Evolutionary conservation across 192 early-diverging fungal species (phyloP), one percentile per base, ranked within the genome.

Genomic region (Kappamyces sp.): DNA sequence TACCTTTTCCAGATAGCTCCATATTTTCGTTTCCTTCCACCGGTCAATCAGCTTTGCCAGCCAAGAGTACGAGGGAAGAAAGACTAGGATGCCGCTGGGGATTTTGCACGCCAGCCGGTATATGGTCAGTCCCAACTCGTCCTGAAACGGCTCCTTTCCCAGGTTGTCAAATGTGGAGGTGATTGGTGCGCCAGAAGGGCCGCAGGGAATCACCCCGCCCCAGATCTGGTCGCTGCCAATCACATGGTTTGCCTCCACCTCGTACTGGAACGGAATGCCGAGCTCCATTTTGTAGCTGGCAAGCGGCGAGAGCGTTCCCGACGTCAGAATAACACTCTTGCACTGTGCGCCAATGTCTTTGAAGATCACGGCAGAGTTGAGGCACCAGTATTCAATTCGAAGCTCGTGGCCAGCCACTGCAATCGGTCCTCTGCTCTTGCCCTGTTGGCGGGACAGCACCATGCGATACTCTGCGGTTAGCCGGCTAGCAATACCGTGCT

Each of bases 291-390:
- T 15, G 38, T 58, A 64, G 10, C 62, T 55, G n/a, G 7, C 40
- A 13, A 64, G 3, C 9, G 66, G 66, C 7, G 40, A 35, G 1
- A 68, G 40, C n/a, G 66, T 68, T 0, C 66, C 66, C 38, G 49
- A 55, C 31, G 49, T 47, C 4, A 68, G 53, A 31, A 68, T 53
- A 23, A 68, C 57, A 5, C 40, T 38, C 46, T 44, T 15, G 4
- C 51, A 47, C 34, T 50, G 31, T 12, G 5, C 3, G 15, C 51
- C 49, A 2, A 68, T 10, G 15, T 64, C 44, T 6, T 40, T 12
- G 52, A 68, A 68, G 15, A 51, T 48, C 2, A 68, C 54, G 2
- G 51, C 60, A 3, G 66, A 61, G 44, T 67, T 67, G 32, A 67
- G 33, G 46, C 61, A 68, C 8, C 41, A 23, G 23, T 23, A 23